Conservation (phyloP, 75 land plant genomes). For the Cunninghamia lanceolata region DNA sequence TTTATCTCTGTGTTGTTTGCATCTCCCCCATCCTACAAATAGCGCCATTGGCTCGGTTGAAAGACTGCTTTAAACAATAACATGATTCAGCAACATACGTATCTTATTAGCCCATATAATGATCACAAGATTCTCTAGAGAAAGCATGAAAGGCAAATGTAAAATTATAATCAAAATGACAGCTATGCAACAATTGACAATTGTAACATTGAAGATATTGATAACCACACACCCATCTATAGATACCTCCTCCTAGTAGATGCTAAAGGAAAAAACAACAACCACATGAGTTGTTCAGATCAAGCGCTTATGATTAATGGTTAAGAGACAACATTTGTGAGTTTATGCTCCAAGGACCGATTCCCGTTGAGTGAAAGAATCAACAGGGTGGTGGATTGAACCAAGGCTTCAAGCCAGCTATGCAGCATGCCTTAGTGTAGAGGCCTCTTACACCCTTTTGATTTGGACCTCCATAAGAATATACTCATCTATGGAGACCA, state of each 20-base stretch:
- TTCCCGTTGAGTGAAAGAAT: not conserved
- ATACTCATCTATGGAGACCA: conserved; percentile 62
- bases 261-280: no score
- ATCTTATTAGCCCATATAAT: not conserved
- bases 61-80: no score
- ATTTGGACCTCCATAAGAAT: conserved; percentile 56
- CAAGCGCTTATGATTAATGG: no score
- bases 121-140: not conserved
- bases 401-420: not conserved
- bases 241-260: no score
- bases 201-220: not conserved
- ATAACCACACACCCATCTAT: no score
- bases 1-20: no score
- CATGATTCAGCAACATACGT: no score
- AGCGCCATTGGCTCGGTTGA: no score
- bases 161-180: not conserved
- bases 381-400: not conserved
- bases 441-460: conserved; percentile 62
- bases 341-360: no score
- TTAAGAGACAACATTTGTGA: no score
- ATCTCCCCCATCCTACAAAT: no score
- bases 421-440: not conserved
- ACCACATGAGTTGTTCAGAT: no score
- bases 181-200: not conserved
- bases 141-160: not conserved